These are phyloP conservation scores for Trypanosoma vivax DNA, from an alignment of 208 protist genomes.

Conservation along the genomic window DNA sequence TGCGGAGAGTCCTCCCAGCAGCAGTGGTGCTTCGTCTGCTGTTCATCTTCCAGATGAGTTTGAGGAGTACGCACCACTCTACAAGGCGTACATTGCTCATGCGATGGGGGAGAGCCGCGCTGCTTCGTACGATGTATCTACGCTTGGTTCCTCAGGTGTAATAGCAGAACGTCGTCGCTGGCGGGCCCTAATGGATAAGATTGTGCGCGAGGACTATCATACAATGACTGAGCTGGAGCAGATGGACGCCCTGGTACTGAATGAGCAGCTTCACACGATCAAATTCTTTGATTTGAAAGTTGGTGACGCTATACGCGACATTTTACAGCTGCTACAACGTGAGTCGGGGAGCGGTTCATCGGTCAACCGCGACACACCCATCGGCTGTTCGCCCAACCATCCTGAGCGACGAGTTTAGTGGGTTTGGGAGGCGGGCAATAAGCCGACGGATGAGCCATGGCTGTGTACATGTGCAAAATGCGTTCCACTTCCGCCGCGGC, in stretches of 20 bases:
- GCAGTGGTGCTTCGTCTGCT: not conserved
- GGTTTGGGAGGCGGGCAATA: not conserved
- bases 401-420: slow-evolving; percentile 62
- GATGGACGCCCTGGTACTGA: slow-evolving; percentile 50
- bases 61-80: slow-evolving; percentile 55
- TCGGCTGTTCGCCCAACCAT: slow-evolving; percentile 55
- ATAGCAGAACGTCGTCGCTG: slow-evolving; percentile 59
- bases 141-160: slow-evolving; percentile 29
- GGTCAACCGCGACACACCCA: slow-evolving; percentile 37
- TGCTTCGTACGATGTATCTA: slow-evolving; percentile 52
- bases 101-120: slow-evolving; percentile 40
- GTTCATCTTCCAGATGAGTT: slow-evolving; percentile 19
- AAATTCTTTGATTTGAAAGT: slow-evolving; percentile 87
- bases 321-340: slow-evolving; percentile 57
- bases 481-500: too few species aligned
- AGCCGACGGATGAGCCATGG: not conserved
- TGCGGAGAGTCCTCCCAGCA: not conserved
- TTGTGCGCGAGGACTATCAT: slow-evolving; percentile 71
- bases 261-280: slow-evolving; percentile 76
- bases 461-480: too few species aligned
- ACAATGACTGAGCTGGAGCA: slow-evolving; percentile 46
- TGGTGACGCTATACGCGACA: slow-evolving; percentile 74
- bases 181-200: slow-evolving; percentile 70
- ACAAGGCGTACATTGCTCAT: slow-evolving; percentile 58
- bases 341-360: slow-evolving; percentile 39